Evolutionary conservation across 768 basidiomycete species (phyloP).

Genomic region (Collybia nuda): DNA sequence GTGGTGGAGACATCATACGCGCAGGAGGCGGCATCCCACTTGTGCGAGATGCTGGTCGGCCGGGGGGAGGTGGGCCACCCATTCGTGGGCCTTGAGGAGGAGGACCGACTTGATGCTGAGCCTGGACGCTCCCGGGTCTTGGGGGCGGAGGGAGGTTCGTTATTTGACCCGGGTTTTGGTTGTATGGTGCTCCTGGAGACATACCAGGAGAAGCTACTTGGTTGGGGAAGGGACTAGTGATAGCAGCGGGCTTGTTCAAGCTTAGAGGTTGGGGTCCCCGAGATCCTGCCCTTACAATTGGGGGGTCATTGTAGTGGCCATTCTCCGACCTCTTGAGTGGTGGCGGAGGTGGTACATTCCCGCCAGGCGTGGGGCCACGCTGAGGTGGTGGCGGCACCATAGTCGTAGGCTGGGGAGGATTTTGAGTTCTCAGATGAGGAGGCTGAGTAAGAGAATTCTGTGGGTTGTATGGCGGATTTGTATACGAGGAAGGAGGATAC

Average conservation of each 20-base stretch:
- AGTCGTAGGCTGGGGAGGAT: conserved; percentile 31
- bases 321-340: conserved; percentile 61
- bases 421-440: conserved; percentile 34
- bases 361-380: conserved; percentile 24
- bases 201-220: conserved; percentile 44
- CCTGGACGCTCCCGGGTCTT: conserved; percentile 60
- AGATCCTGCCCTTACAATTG: conserved; percentile 43
- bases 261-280: conserved; percentile 52
- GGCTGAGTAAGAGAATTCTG: conserved; percentile 35
- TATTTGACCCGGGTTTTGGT: conserved; percentile 32
- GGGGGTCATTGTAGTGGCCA: conserved; percentile 93
- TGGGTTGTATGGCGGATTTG: conserved; percentile 11
- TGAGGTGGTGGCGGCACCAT: conserved; percentile 46
- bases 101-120: conserved; percentile 38
- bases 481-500: conserved; percentile 29
- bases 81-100: conserved; percentile 26
- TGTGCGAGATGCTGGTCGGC: conserved; percentile 25
- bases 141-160: conserved; percentile 56
- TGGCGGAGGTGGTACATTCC: conserved; percentile 33
- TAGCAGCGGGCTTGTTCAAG: conserved; percentile 62
- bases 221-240: conserved; percentile 89
- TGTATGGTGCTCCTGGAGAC: conserved; percentile 46
- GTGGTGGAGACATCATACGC: conserved; percentile 48
- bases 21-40: conserved; percentile 31
- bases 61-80: conserved; percentile 27